These are phyloP conservation scores for Hanseniaspora opuntiae DNA, from an alignment of 805 yeast species.

Conservation along the genomic window DNA sequence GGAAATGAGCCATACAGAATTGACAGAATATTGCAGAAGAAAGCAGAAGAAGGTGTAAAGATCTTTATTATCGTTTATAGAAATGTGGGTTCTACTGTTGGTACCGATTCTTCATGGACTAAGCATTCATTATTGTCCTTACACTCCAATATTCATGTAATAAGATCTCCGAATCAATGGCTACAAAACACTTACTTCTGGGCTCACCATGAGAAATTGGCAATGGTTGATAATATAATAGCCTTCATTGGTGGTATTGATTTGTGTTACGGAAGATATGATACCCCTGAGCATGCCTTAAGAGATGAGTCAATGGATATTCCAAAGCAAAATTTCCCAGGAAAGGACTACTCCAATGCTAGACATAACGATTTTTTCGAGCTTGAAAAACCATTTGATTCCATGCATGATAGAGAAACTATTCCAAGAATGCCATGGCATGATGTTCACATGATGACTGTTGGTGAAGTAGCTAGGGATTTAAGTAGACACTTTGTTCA, in stretches of 20 bases:
- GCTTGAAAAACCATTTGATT: constrained; percentile 75
- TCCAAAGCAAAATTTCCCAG: constrained; percentile 62
- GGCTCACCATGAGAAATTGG: constrained; percentile 96
- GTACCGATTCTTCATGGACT: constrained; percentile 87
- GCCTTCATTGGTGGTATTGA: constrained; percentile 94
- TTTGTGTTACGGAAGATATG: constrained; percentile 88
- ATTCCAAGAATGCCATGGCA: constrained; percentile 99
- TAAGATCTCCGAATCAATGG: constrained; percentile 91
- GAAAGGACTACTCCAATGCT: constrained; percentile 95
- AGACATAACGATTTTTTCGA: constrained; percentile 75
- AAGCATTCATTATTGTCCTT: constrained; percentile 81
- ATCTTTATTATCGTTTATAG: constrained; percentile 83
- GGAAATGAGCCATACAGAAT: constrained; percentile 90
- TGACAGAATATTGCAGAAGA: constrained; percentile 73
- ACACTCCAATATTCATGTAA: constrained; percentile 74
- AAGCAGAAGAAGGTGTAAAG: constrained; percentile 90
- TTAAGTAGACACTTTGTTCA: constrained; percentile 88
- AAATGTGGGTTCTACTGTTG: constrained; percentile 84
- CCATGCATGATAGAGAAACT: constrained; percentile 70
- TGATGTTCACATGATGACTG: constrained; percentile 89
- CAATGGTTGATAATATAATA: constrained; percentile 72
- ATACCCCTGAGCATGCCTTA: constrained; percentile 88
- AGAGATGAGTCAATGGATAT: constrained; percentile 53
- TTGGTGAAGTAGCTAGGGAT: constrained; percentile 91
- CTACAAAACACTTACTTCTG: constrained; percentile 86